Conservation (phyloP, 805 yeast species). For the Teunomyces panamensis region DNA sequence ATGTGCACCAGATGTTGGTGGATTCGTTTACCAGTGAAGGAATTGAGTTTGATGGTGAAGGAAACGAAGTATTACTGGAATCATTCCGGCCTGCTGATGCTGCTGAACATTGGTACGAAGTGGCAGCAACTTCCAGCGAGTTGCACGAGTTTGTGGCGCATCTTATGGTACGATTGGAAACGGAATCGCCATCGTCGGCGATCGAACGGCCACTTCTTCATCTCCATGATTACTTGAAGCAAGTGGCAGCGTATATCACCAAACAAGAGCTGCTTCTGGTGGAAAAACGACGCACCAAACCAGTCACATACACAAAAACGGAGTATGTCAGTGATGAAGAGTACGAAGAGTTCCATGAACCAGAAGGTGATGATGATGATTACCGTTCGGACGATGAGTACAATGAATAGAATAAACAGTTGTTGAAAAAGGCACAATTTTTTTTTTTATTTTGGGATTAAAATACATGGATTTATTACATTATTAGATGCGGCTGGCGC, state of each 20-base stretch:
- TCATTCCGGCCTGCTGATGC: slow-evolving; percentile 3
- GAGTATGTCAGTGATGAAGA: slow-evolving; percentile 11
- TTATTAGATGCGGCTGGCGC: slow-evolving; percentile 45
- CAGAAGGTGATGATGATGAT: slow-evolving; percentile 18
- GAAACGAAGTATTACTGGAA: slow-evolving; percentile 22
- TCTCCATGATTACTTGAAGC: slow-evolving; percentile 28
- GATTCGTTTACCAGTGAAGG: slow-evolving; percentile 28
- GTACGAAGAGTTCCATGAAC: slow-evolving; percentile 10
- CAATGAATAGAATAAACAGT: slow-evolving; percentile 1
- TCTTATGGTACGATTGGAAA: slow-evolving; percentile 22
- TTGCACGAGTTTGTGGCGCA: slow-evolving; percentile 24
- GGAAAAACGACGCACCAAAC: slow-evolving; percentile 2
- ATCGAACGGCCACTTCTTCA: slow-evolving; percentile 24
- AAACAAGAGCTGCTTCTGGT: slow-evolving; percentile 20
- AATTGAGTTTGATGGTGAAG: slow-evolving; percentile 31
- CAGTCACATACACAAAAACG: neutral
- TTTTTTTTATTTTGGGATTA: neutral
- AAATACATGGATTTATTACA: neutral
- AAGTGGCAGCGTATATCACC: slow-evolving; percentile 24
- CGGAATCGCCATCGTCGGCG: slow-evolving; percentile 14
- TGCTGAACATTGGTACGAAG: slow-evolving; percentile 30
- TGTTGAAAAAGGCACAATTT: too few species aligned
- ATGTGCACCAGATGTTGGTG: slow-evolving; percentile 31
- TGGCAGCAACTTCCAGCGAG: slow-evolving; percentile 31
- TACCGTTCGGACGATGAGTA: slow-evolving; percentile 12